Evolutionary conservation across 2,329 filamentous ascomycete species (phyloP), one percentile per base, ranked within the genome.

Genomic region (Pyrenophora teres): DNA sequence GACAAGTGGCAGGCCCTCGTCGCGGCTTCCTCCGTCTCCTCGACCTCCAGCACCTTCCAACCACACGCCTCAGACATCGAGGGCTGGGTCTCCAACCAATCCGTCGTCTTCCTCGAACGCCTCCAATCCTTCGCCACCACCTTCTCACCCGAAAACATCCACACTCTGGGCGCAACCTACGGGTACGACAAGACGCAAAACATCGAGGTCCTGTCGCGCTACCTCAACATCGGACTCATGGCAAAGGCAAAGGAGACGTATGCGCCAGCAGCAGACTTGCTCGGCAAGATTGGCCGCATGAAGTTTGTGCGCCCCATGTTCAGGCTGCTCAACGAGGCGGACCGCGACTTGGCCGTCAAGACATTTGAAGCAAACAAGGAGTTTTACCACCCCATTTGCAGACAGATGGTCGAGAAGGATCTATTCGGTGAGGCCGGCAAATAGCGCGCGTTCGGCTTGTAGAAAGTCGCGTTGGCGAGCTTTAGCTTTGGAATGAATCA

Each of bases 361-460:
- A 96, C 92, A 0, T 97, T 96, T 75, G 83, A 89, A 76, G 88
- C 88, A 81, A 88, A 96, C 72, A 89, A 83, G 75, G 87, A 92
- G 57, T 97, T 97, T 70, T 99, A 97, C 71, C 93, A 97, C 70
- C 94, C 94, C 2, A 97, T 97, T 64, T 97, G 92, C 39, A 67
- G 67, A 40, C 61, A 63, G 6, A 89, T 96, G 85, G 86, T 95
- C 2, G 89, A 91, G 76, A 97, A 96, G 81, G 89, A 95, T 73
- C 75, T 95, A 31, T 81, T 81, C 64, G 79, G 78, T 6, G 63
- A 68, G 2, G 63, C 64, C 44, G 54, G 51, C 33, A 60, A 55
- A 33, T 44, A 49, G 38, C 3, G 38, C 3, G 19, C 19, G 19
- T 21, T 3, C 3, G 19, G 19, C 19, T 21, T 21, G 19, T 21